Conservation (phyloP, 441 rosid genomes). For the Viola pubescens region DNA sequence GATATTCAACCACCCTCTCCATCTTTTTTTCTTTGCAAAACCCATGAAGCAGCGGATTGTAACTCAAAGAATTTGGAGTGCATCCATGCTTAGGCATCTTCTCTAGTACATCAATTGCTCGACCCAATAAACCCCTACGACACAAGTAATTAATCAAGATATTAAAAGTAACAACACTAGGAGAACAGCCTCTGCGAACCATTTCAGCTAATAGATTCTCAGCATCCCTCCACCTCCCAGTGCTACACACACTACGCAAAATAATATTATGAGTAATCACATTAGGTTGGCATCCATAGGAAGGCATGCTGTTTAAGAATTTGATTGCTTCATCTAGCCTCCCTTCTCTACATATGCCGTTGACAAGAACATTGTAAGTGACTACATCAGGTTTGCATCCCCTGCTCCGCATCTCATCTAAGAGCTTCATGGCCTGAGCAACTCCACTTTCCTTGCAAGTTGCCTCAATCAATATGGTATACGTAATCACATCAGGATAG, state of each 20-base stretch:
- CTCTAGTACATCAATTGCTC: slow-evolving; percentile 74
- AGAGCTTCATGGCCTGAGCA: slow-evolving; percentile 74
- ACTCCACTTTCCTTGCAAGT: slow-evolving; percentile 79
- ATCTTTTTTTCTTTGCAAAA: slow-evolving; percentile 84
- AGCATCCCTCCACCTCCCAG: slow-evolving; percentile 88
- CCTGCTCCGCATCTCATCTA: slow-evolving; percentile 73
- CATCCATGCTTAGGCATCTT: slow-evolving; percentile 81
- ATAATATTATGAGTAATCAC: slow-evolving; percentile 76
- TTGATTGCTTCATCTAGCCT: slow-evolving; percentile 77
- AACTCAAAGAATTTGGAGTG: slow-evolving; percentile 69
- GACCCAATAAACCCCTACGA: slow-evolving; percentile 61
- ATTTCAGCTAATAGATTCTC: slow-evolving; percentile 68
- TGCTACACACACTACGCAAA: slow-evolving; percentile 73
- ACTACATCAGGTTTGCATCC: slow-evolving; percentile 84
- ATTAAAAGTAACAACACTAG: slow-evolving; percentile 77
- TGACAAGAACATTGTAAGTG: slow-evolving; percentile 78
- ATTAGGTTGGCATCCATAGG: slow-evolving; percentile 65
- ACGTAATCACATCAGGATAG: slow-evolving; percentile 69
- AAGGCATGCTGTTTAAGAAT: slow-evolving; percentile 60
- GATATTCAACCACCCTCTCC: slow-evolving; percentile 72
- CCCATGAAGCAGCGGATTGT: slow-evolving; percentile 74
- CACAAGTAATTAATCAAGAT: slow-evolving; percentile 83
- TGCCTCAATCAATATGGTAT: slow-evolving; percentile 80
- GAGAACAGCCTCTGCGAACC: slow-evolving; percentile 67
- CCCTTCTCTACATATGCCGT: slow-evolving; percentile 82